Conservation (phyloP, 1,284 basidiomycete species). For the Marasmius sp. region DNA sequence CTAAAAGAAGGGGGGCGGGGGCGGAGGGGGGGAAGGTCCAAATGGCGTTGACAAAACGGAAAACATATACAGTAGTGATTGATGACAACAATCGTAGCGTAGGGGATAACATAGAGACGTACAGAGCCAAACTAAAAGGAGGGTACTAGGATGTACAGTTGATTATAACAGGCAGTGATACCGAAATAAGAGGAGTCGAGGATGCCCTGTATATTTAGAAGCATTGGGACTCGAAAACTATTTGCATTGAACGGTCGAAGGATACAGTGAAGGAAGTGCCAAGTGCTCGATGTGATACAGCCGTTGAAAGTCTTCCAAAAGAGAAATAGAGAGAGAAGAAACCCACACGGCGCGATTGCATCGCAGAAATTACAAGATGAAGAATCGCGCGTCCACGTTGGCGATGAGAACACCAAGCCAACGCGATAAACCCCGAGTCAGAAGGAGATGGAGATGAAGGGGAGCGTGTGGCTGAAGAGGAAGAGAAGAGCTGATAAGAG, state of each 20-base stretch:
- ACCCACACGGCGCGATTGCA: background rate
- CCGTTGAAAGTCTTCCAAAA: background rate
- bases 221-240: background rate
- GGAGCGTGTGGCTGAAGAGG: background rate
- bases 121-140: background rate
- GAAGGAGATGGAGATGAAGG: background rate
- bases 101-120: background rate
- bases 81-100: background rate
- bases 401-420: background rate
- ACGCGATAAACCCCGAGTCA: background rate
- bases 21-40: background rate
- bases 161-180: background rate
- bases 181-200: background rate
- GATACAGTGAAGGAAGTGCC: background rate
- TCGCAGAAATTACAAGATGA: background rate
- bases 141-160: background rate
- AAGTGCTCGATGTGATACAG: background rate
- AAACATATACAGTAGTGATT: background rate
- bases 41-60: background rate
- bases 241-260: background rate
- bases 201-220: background rate
- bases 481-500: background rate
- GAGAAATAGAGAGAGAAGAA: background rate
- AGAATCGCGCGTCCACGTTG: background rate
- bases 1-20: background rate